These are phyloP conservation scores for Canna indica DNA, from an alignment of 176 grass and related monocot species.

Conservation along the genomic window DNA sequence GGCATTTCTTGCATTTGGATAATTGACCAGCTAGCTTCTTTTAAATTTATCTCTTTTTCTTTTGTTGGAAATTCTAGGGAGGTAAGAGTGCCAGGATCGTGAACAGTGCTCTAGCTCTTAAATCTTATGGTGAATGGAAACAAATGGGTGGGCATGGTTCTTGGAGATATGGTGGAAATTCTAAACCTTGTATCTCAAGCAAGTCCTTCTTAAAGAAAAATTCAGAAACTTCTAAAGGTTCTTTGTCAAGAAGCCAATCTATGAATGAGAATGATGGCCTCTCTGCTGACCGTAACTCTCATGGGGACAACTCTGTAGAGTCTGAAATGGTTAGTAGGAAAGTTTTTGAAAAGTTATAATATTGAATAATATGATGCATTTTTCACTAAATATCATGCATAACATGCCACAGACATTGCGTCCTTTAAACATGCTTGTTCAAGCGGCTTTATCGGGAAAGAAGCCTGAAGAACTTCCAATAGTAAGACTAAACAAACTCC, in stretches of 20 bases:
- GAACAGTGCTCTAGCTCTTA: slow-evolving; percentile 83
- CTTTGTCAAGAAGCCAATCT: slow-evolving; percentile 56
- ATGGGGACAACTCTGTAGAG: slow-evolving; percentile 42
- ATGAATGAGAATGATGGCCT: slow-evolving; percentile 52
- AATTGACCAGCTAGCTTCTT: too few relatives aligned
- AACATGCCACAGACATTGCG: slow-evolving; percentile 50
- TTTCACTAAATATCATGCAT: slow-evolving; percentile 13
- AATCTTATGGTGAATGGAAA: slow-evolving; percentile 89
- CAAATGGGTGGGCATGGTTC: slow-evolving; percentile 75
- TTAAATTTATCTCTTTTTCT: not conserved
- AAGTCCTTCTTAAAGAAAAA: slow-evolving; percentile 80
- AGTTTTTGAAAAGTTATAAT: not conserved
- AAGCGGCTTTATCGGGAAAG: slow-evolving; percentile 72
- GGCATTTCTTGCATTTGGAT: too few relatives aligned
- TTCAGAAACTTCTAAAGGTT: slow-evolving; percentile 40
- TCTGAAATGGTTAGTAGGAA: slow-evolving; percentile 61
- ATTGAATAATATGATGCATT: slow-evolving; percentile 13
- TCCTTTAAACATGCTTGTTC: slow-evolving; percentile 76
- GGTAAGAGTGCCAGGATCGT: slow-evolving; percentile 93
- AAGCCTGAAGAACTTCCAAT: slow-evolving; percentile 95
- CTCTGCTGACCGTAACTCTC: slow-evolving; percentile 36
- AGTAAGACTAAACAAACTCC: slow-evolving; percentile 32
- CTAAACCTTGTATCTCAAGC: slow-evolving; percentile 43
- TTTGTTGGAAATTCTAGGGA: slow-evolving; percentile 54
- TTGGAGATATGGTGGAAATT: slow-evolving; percentile 85